phyloP scores from a whole-genome alignment of 305 asterid genomes.

The Fraxinus sp. region DNA sequence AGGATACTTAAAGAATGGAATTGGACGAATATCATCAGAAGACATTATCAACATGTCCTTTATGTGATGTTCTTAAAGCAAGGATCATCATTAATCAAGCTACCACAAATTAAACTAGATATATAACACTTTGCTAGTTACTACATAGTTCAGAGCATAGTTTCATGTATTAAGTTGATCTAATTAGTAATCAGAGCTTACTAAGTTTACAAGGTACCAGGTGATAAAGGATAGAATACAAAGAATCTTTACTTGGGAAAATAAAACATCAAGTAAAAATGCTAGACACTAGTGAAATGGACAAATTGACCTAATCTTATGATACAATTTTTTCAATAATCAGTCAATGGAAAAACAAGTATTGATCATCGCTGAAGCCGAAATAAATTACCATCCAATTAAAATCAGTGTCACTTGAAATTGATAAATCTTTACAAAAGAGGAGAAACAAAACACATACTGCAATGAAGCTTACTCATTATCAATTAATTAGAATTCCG shows the following conservation, averaged over 20 bases:
- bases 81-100: background rate
- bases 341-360: background rate
- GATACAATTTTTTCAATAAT: background rate
- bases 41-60: background rate
- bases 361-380: background rate
- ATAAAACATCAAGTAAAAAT: background rate
- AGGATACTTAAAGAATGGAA: background rate
- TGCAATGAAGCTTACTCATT: background rate
- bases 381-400: background rate
- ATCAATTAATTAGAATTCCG: background rate
- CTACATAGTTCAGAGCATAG: background rate
- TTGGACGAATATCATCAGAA: conserved; percentile 18
- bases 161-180: background rate
- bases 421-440: background rate
- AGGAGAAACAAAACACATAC: background rate
- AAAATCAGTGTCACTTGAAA: background rate
- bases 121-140: background rate
- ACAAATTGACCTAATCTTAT: background rate
- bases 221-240: conserved; percentile 5
- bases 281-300: background rate
- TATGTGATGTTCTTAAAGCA: background rate
- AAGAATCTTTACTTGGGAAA: background rate
- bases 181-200: background rate
- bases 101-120: background rate
- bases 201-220: background rate